Percentiles rank a stretch among this genome's conserved stretches.
phyloP scores from a whole-genome alignment of 2,329 filamentous ascomycete genomes.

The Sphaerostilbella broomeana region DNA sequence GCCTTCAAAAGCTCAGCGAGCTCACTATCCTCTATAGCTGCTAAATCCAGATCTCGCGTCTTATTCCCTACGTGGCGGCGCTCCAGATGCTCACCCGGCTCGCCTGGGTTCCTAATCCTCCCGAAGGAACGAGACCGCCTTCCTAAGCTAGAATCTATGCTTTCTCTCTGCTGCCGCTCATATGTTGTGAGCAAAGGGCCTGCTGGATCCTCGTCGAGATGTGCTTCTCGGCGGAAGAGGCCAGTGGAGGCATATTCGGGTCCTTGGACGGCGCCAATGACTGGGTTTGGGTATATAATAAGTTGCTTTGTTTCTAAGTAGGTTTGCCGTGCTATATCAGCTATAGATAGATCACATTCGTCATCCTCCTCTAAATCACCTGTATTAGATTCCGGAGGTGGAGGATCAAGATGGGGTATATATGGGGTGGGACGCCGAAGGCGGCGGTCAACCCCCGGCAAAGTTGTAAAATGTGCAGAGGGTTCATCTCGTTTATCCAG shows the following conservation, averaged over 20 bases:
- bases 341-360: slow-evolving; percentile 14
- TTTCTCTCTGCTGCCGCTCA: slow-evolving; percentile 39
- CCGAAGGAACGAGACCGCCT: slow-evolving; percentile 20
- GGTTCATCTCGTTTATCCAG: slow-evolving; percentile 39
- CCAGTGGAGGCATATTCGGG: slow-evolving; percentile 41
- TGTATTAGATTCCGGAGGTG: slow-evolving; percentile 29
- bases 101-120: slow-evolving; percentile 19
- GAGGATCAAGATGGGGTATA: slow-evolving; percentile 44
- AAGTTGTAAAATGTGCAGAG: slow-evolving; percentile 27
- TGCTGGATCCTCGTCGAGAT: slow-evolving; percentile 36
- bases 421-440: slow-evolving; percentile 42
- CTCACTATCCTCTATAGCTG: slow-evolving; percentile 14
- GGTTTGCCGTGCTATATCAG: slow-evolving; percentile 20
- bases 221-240: slow-evolving; percentile 43
- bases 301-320: slow-evolving; percentile 37
- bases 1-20: slow-evolving; percentile 17
- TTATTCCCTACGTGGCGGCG: slow-evolving; percentile 22
- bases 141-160: slow-evolving; percentile 24
- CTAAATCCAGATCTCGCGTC: slow-evolving; percentile 24
- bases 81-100: slow-evolving; percentile 9
- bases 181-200: slow-evolving; percentile 39
- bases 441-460: slow-evolving; percentile 29
- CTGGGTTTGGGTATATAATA: slow-evolving; percentile 35
- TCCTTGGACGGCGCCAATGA: slow-evolving; percentile 51
- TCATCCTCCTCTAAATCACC: slow-evolving; percentile 16